Conservation (phyloP, 2,329 filamentous ascomycete species). For the Fusarium protoensiforme region DNA sequence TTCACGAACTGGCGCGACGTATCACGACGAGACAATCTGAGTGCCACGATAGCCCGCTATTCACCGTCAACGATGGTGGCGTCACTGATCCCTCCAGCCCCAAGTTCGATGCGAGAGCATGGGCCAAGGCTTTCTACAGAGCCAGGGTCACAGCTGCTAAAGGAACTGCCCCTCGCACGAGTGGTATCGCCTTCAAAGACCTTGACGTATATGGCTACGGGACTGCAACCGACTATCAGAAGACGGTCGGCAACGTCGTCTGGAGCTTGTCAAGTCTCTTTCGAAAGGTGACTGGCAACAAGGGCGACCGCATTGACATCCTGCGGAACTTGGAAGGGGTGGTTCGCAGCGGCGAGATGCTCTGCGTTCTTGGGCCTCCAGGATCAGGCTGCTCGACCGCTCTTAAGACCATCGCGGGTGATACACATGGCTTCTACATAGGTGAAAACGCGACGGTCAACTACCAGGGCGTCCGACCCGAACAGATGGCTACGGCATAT, state of each 20-base stretch:
- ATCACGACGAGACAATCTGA: neutral
- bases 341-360: constrained; percentile 75
- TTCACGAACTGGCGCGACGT: neutral
- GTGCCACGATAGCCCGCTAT: neutral
- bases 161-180: constrained; percentile 41
- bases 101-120: constrained; percentile 55
- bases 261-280: constrained; percentile 42
- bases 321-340: constrained; percentile 72
- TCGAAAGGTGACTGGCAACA: constrained; percentile 60
- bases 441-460: constrained; percentile 77
- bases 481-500: constrained; percentile 85
- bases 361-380: constrained; percentile 78
- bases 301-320: constrained; percentile 76
- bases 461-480: constrained; percentile 73
- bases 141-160: constrained; percentile 35
- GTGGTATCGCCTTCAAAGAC: constrained; percentile 42
- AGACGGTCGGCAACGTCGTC: constrained; percentile 41
- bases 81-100: constrained; percentile 54
- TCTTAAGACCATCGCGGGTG: constrained; percentile 81
- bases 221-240: constrained; percentile 44
- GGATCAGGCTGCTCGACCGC: constrained; percentile 80
- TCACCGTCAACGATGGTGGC: neutral
- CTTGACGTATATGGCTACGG: constrained; percentile 44
- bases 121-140: constrained; percentile 53
- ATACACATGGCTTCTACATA: constrained; percentile 80